phyloP scores from a whole-genome alignment of 371 early-diverging fungal genomes.

The Funneliformis caledonium region DNA sequence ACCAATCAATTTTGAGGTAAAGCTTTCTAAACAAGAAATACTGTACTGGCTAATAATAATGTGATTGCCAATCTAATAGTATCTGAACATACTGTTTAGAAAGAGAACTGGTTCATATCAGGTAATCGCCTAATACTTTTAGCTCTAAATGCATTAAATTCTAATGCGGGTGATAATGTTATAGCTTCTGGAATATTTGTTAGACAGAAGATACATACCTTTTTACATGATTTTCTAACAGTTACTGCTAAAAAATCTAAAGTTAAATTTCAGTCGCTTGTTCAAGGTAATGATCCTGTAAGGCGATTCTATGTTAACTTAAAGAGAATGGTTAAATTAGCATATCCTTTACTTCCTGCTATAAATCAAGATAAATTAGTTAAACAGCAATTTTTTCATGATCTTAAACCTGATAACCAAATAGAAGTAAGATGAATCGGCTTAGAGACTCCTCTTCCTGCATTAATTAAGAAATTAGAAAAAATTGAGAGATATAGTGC shows the following conservation, averaged over 20 bases:
- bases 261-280: neutral
- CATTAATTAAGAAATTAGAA: constrained; percentile 11
- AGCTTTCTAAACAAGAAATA: constrained; percentile 28
- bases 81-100: constrained; percentile 1
- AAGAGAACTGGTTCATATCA: constrained; percentile 12
- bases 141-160: constrained; percentile 17
- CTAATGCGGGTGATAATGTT: constrained; percentile 27
- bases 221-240: neutral
- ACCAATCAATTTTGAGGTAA: constrained; percentile 21
- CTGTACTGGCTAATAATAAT: constrained; percentile 6
- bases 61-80: neutral
- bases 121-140: constrained; percentile 20
- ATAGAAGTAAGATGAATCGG: constrained; percentile 22
- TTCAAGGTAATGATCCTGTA: constrained; percentile 22
- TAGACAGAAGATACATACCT: constrained; percentile 2
- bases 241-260: constrained; percentile 30
- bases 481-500: constrained; percentile 19
- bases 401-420: constrained; percentile 11
- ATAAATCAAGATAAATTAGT: constrained; percentile 19
- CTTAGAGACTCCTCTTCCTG: constrained; percentile 8
- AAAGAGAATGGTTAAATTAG: constrained; percentile 28
- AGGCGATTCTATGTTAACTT: constrained; percentile 25
- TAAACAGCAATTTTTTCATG: constrained; percentile 27
- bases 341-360: constrained; percentile 14
- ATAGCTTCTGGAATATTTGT: constrained; percentile 11